These are phyloP conservation scores for Talaromyces wortmannii DNA, from an alignment of 495 filamentous ascomycete genomes.

Conservation along the genomic window DNA sequence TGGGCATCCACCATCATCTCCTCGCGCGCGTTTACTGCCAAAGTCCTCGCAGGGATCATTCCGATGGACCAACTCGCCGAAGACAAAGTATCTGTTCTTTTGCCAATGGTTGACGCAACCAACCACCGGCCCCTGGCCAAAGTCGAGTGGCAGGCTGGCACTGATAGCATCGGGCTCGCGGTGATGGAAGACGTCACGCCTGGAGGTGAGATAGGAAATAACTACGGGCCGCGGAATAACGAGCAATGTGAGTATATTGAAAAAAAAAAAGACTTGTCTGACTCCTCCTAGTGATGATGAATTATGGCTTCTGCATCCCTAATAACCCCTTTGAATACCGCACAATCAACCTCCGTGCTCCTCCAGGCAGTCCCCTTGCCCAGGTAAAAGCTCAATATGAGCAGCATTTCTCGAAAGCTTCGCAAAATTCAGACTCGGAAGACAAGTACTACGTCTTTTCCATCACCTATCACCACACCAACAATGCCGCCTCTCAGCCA, in stretches of 20 bases:
- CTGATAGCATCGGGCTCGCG: conserved; percentile 37
- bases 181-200: conserved; percentile 35
- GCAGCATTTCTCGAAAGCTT: conserved; percentile 20
- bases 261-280: neutral
- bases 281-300: conserved; percentile 47
- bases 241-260: conserved; percentile 46
- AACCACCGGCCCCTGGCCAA: conserved; percentile 53
- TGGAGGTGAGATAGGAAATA: conserved; percentile 56
- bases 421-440: conserved; percentile 15
- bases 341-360: conserved; percentile 35
- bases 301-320: conserved; percentile 58
- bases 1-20: conserved; percentile 60
- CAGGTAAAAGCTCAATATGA: conserved; percentile 25
- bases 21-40: conserved; percentile 47
- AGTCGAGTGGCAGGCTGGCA: conserved; percentile 54
- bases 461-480: conserved; percentile 31
- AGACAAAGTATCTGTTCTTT: conserved; percentile 40
- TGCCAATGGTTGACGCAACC: conserved; percentile 54
- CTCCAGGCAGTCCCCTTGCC: conserved; percentile 32
- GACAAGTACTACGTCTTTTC: conserved; percentile 44
- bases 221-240: conserved; percentile 63
- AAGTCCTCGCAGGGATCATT: conserved; percentile 34
- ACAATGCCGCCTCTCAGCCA: conserved; percentile 13
- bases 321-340: conserved; percentile 52
- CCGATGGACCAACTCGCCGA: conserved; percentile 1